Conservation (phyloP, 192 early-diverging fungal species). For the Chytriomyces confervae region DNA sequence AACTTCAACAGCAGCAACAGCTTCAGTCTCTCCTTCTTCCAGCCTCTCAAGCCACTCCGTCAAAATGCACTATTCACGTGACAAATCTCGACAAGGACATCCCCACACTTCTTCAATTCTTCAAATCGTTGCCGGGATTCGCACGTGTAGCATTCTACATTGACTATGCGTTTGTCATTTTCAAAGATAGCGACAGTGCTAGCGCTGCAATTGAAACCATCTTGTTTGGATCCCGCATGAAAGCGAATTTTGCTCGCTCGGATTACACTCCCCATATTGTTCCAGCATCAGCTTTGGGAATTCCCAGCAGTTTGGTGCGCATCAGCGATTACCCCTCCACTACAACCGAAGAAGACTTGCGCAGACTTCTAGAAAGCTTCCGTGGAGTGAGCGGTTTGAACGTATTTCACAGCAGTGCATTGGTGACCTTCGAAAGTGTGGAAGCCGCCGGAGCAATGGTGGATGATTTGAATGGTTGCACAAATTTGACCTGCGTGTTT, state of each 20-base stretch:
- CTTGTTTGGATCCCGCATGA: slow-evolving; percentile 56
- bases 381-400: slow-evolving; percentile 49
- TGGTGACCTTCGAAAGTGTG: slow-evolving; percentile 50
- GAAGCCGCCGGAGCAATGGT: slow-evolving; percentile 37
- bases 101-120: slow-evolving; percentile 42
- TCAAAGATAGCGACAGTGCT: slow-evolving; percentile 45
- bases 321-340: slow-evolving; percentile 54
- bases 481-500: slow-evolving; percentile 57
- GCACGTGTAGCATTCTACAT: slow-evolving; percentile 54
- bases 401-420: slow-evolving; percentile 50
- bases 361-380: slow-evolving; percentile 42
- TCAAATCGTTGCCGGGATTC: slow-evolving; percentile 49
- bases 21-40: slow-evolving; percentile 11
- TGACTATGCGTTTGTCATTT: slow-evolving; percentile 60
- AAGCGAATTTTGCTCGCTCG: slow-evolving; percentile 55
- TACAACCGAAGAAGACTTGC: slow-evolving; percentile 48
- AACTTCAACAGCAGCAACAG: slow-evolving; percentile 24
- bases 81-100: slow-evolving; percentile 54
- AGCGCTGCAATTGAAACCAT: slow-evolving; percentile 55
- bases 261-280: slow-evolving; percentile 54
- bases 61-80: slow-evolving; percentile 59
- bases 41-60: slow-evolving; percentile 21
- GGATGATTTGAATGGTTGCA: slow-evolving; percentile 49
- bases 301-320: slow-evolving; percentile 49
- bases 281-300: slow-evolving; percentile 44